Conservation (phyloP, 129 eudicot genomes). For the Chrysanthemum lavandulifolium region DNA sequence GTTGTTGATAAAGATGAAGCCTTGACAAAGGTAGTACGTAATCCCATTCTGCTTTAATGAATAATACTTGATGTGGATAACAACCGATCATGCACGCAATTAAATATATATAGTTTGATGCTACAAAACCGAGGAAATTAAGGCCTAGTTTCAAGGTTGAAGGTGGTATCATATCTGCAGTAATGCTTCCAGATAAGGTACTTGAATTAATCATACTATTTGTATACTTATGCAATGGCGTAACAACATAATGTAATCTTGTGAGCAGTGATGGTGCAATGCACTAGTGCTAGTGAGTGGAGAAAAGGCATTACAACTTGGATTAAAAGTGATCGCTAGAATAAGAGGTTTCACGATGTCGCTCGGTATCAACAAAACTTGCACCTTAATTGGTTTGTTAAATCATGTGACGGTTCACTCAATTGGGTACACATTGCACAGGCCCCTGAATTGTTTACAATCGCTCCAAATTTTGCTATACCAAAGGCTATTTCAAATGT, state of each 20-base stretch:
- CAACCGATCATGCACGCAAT: too few species aligned
- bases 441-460: constrained; percentile 91
- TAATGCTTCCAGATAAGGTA: constrained; percentile 93
- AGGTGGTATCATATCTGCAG: constrained; percentile 95
- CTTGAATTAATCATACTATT: too few species aligned
- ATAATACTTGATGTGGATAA: too few species aligned
- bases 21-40: constrained; percentile 33
- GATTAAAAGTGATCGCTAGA: constrained; percentile 72
- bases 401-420: background rate
- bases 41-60: too few species aligned
- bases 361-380: constrained; percentile 59
- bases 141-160: constrained; percentile 80
- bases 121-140: constrained; percentile 60
- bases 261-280: constrained; percentile 87
- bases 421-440: constrained; percentile 25
- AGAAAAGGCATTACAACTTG: constrained; percentile 67
- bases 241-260: background rate
- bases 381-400: background rate
- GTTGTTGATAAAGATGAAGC: constrained; percentile 72
- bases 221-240: too few species aligned
- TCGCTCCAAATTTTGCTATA: constrained; percentile 91
- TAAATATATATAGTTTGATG: constrained; percentile 62
- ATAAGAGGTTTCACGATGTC: constrained; percentile 88
- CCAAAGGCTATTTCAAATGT: constrained; percentile 90
- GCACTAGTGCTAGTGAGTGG: constrained; percentile 95